Evolutionary conservation across 2,329 filamentous ascomycete genomes (phyloP), one percentile per base, ranked within the genome.

Genomic region (Zopfia rhizophila): DNA sequence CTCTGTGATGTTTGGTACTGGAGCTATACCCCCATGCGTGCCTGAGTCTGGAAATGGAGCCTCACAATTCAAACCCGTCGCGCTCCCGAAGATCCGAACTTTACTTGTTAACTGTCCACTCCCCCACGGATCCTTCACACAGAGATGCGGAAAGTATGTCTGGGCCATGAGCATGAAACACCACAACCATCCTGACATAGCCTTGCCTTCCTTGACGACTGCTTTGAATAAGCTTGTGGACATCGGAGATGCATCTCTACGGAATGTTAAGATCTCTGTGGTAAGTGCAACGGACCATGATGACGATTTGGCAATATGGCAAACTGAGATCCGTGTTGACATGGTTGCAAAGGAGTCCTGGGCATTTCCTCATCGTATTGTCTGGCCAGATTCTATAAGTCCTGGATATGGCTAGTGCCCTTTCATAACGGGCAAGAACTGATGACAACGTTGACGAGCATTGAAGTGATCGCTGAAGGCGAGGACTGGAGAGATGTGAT

Each of bases 381-480:
- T 10, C 8, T 18, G 32, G 18, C 8, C 13, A 14, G 32, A 10
- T 18, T 6, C 8, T 8, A 10, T 14, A 21, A 21, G 7, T 17
- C 32, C 18, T 18, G 10, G n/a, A n/a, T n/a, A 27, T 27, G 24
- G 12, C 22, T 14, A 13, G 11, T 38, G 6, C 22, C 7, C 24
- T 17, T 24, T 6, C n/a, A 38, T 27, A 14, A 29, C n/a, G 18
- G 18, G 8, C 10, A 13, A 18, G 24, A 31, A 12, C 16, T 40
- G 18, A 11, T 31, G 10, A 19, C 14, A 6, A 13, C 5, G 5
- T 8, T 7, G 14, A 22, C 5, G 12, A 7, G 18, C 14, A 22
- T 40, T 22, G 27, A 40, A 17, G 12, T 25, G 7, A 40, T 40
- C 7, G 37, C 27, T 12, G 37, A 40, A 31, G 37, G 37, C 7